A percentile compares a stretch with the other conserved stretches of the same genome.
Conservation (phyloP, 306 rosid genomes). For the Begonia peltatifolia region DNA sequence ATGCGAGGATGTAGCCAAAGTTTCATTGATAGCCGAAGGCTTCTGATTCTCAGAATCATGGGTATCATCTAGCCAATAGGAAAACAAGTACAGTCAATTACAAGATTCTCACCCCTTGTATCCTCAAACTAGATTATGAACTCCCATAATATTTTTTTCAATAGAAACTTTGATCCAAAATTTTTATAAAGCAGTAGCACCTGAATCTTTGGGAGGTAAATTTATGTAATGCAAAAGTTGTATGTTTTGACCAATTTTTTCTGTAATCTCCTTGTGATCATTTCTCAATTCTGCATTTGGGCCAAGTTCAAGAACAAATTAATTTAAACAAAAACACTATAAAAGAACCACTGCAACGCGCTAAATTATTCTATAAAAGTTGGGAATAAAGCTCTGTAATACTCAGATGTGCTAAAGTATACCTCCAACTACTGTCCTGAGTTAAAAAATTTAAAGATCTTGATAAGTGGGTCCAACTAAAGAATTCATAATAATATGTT, state of each 20-base stretch:
- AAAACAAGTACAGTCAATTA: slow-evolving; percentile 3
- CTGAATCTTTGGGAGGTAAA: slow-evolving; percentile 29
- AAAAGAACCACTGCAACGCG: neutral
- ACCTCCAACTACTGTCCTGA: no score
- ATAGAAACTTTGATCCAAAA: no score
- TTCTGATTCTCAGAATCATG: slow-evolving; percentile 29
- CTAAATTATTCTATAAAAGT: no score
- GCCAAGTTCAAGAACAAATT: slow-evolving; percentile 1
- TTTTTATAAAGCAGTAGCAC: slow-evolving; percentile 12
- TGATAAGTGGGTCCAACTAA: no score
- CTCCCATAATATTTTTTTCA: no score
- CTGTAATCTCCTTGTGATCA: slow-evolving; percentile 60
- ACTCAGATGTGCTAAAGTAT: no score
- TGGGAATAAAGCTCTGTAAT: no score
- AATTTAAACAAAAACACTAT: neutral
- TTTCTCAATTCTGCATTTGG: slow-evolving; percentile 46
- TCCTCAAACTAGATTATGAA: no score
- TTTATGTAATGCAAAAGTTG: slow-evolving; percentile 59
- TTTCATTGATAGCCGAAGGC: slow-evolving; percentile 16
- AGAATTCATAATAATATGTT: no score
- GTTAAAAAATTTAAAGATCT: no score
- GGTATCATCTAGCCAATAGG: slow-evolving; percentile 17
- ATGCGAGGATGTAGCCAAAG: slow-evolving; percentile 26
- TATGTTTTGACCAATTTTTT: slow-evolving; percentile 54
- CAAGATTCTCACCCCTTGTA: no score